Base-by-base conservation (phyloP, 305 asterid genomes). In the Andrographis paniculata region DNA sequence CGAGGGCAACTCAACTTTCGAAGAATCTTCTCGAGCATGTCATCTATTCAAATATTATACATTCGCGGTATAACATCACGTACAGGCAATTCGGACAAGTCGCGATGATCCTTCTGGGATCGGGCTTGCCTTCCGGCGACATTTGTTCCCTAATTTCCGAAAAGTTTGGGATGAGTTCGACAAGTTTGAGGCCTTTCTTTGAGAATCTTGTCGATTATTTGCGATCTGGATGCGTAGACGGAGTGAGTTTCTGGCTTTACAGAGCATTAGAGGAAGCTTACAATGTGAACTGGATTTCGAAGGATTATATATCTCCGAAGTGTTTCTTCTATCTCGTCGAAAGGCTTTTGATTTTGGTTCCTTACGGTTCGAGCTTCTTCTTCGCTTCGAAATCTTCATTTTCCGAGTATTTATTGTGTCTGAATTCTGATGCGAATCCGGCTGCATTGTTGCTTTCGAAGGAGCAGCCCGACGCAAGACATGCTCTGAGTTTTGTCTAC, bases 241-340 rank as follows among this genome's bases (percentile, higher is more conserved):
- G 59, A 3, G 40, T 79, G 43, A 54, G 73, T 47, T 17, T 22
- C 3, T 40, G 19, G 23, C 64, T 84, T 24, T 45, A 6, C 48
- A 7, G 13, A 17, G 84, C 93, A 49, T 50, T 84, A 47, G 56
- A 33, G 54, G 73, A 67, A 18, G 68, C 82, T 11, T 78, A 53
- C 27, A 1, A 1, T 20, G 53, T 47, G 24, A 51, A 56, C 43
- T 69, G 89, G 78, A 54, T 33, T 53, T 17, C 17, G 9, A n/a
- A 1, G 3, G 77, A 73, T 67, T 74, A 63, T 30, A 74, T 84
- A 19, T 59, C 93, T 31, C 95, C 93, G 0, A 19, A 35, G 22
- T 76, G 84, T 50, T 77, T 84, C 67, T 55, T 78, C 30, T 75
- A 75, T 67, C 78, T 84, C 8, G 16, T 80, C 36, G 93, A 81